These are phyloP conservation scores for Elsinoe australis DNA, from an alignment of 2,329 filamentous ascomycete genomes.

Conservation along the genomic window DNA sequence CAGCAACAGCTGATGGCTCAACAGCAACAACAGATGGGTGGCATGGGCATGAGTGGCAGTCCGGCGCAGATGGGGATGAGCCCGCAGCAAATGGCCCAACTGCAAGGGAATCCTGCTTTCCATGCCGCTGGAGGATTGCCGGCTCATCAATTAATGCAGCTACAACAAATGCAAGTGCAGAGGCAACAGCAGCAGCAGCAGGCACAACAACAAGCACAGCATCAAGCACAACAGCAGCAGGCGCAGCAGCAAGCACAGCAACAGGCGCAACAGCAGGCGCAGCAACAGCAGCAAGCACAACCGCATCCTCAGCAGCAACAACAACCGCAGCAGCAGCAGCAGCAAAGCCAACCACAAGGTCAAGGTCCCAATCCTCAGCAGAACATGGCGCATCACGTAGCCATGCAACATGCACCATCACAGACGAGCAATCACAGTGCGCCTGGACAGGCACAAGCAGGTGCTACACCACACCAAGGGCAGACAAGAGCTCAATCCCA, in stretches of 20 bases:
- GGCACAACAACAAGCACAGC: slow-evolving; percentile 30
- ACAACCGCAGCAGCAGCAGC: slow-evolving; percentile 27
- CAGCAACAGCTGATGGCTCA: slow-evolving; percentile 28
- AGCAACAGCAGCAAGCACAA: slow-evolving; percentile 22
- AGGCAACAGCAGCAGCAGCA: slow-evolving; percentile 28
- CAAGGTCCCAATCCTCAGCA: slow-evolving; percentile 30
- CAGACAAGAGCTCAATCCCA: slow-evolving; percentile 37
- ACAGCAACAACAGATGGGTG: slow-evolving; percentile 27
- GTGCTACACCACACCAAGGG: slow-evolving; percentile 29
- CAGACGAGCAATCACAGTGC: slow-evolving; percentile 44
- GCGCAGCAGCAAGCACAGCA: slow-evolving; percentile 23
- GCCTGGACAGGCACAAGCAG: slow-evolving; percentile 33
- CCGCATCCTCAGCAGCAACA: slow-evolving; percentile 23
- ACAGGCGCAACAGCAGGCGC: slow-evolving; percentile 21
- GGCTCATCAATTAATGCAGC: slow-evolving; percentile 21
- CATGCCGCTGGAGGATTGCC: slow-evolving; percentile 16
- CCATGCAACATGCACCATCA: slow-evolving; percentile 43
- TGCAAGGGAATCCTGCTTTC: slow-evolving; percentile 32
- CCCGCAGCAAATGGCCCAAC: slow-evolving; percentile 46
- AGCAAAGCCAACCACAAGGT: slow-evolving; percentile 34
- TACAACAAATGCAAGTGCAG: slow-evolving; percentile 30
- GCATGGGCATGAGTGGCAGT: slow-evolving; percentile 46
- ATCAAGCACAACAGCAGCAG: slow-evolving; percentile 22
- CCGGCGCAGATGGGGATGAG: slow-evolving; percentile 47
- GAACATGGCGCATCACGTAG: slow-evolving; percentile 35